These are phyloP conservation scores for Agapanthus africanus DNA, from an alignment of 106 monocot species.

Conservation along the genomic window DNA sequence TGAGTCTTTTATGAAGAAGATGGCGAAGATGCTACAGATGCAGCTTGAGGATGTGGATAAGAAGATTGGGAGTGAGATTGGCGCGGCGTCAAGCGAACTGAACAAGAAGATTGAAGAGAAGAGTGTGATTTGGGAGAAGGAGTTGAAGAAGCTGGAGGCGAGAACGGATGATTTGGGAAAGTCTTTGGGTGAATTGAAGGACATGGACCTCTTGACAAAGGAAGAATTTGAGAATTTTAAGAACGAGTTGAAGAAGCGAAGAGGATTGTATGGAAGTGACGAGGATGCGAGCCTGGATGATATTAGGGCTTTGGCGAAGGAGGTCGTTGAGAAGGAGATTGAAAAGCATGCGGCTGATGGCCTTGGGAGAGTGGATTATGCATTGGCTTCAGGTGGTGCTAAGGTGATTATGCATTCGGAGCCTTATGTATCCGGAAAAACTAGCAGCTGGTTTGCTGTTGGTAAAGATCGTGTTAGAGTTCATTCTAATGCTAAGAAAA, in stretches of 20 bases:
- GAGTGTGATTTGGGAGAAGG: constrained; percentile 22
- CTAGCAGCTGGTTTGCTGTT: constrained; percentile 25
- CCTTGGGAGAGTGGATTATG: constrained; percentile 55
- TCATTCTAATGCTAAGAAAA: constrained; percentile 55
- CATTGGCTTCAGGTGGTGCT: constrained; percentile 47
- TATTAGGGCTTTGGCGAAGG: constrained; percentile 39
- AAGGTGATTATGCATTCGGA: constrained; percentile 42
- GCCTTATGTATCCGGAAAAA: constrained; percentile 28
- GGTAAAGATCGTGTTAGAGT: constrained; percentile 25
- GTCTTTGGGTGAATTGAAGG: constrained; percentile 37
- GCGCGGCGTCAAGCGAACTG: constrained; percentile 18
- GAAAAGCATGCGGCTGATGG: constrained; percentile 64
- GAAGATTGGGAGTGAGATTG: constrained; percentile 48
- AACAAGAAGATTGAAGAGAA: constrained; percentile 47
- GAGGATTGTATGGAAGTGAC: not conserved
- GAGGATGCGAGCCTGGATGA: constrained; percentile 33
- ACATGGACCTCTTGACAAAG: constrained; percentile 39
- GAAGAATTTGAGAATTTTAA: constrained; percentile 36
- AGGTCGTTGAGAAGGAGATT: constrained; percentile 52
- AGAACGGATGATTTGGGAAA: constrained; percentile 38
- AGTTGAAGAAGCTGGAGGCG: constrained; percentile 43
- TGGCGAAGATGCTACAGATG: constrained; percentile 69
- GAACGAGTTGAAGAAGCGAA: constrained; percentile 26
- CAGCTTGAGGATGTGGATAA: constrained; percentile 73
- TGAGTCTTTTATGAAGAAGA: constrained; percentile 66